Evolutionary conservation across 768 basidiomycete genomes (phyloP).

Genomic region (Phlegmacium glaucopus): DNA sequence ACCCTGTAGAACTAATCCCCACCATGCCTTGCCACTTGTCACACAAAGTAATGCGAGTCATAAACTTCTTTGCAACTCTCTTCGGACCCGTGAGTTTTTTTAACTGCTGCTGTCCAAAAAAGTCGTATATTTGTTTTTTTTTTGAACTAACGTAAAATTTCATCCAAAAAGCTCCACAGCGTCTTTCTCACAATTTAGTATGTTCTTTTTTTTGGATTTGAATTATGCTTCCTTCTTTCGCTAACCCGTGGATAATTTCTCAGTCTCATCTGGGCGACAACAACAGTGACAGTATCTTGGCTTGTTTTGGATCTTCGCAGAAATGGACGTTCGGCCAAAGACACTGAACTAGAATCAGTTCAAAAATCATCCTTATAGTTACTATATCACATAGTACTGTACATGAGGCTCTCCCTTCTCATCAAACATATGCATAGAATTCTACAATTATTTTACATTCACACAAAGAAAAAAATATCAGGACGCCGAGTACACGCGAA

Average conservation of each 20-base stretch:
- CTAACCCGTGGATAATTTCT: not conserved
- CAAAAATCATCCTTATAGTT: too few species aligned
- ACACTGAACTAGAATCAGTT: not conserved
- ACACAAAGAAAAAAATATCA: too few species aligned
- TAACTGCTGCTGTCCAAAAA: not conserved
- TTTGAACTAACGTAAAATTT: too few species aligned
- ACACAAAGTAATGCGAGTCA: slow-evolving; percentile 10
- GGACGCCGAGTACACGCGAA: not conserved
- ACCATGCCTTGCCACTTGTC: too few species aligned
- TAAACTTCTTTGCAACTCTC: slow-evolving; percentile 6
- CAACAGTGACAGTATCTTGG: slow-evolving; percentile 27
- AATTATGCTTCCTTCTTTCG: not conserved
- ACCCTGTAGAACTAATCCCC: too few species aligned
- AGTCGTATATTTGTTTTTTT: too few species aligned
- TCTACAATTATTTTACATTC: not conserved
- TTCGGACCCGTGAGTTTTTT: slow-evolving; percentile 11
- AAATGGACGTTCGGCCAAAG: not conserved
- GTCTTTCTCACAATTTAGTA: slow-evolving; percentile 10
- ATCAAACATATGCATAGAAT: not conserved
- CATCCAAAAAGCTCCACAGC: slow-evolving; percentile 7
- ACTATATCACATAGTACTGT: too few species aligned
- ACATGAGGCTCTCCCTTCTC: too few species aligned
- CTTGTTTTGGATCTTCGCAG: slow-evolving; percentile 31
- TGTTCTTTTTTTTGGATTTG: not conserved
- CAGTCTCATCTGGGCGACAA: slow-evolving; percentile 34